A percentile compares a stretch with the other conserved stretches of the same genome.
Evolutionary conservation across 164 flowering plant genomes (phyloP).

Genomic region (Chloranthus sessilifolius): DNA sequence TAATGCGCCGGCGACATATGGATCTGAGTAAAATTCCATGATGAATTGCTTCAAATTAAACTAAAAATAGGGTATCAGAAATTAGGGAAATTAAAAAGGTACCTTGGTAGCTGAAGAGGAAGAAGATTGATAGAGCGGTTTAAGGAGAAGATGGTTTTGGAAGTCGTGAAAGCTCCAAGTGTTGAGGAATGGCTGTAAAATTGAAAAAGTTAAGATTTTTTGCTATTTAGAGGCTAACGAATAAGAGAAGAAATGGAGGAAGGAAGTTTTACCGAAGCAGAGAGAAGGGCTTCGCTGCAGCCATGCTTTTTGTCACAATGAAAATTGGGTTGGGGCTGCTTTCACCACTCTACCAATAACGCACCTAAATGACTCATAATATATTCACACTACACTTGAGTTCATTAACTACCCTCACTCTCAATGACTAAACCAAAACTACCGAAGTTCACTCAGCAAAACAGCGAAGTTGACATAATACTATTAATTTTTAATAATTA

Average conservation of each 20-base stretch:
- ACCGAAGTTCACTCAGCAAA: too few relatives aligned
- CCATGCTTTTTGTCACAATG: constrained; percentile 32
- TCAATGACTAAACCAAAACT: too few relatives aligned
- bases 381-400: too few relatives aligned
- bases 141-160: background rate
- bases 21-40: constrained; percentile 29
- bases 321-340: too few relatives aligned
- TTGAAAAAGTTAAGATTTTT: background rate
- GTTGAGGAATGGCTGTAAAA: constrained; percentile 13
- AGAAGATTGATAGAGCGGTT: constrained; percentile 2
- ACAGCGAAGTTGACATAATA: too few relatives aligned
- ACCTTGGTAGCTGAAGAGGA: constrained; percentile 25
- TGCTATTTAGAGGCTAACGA: background rate
- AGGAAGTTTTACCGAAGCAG: constrained; percentile 22
- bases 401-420: too few relatives aligned
- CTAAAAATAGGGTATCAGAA: background rate
- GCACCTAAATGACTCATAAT: too few relatives aligned
- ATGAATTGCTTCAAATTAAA: background rate
- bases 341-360: too few relatives aligned
- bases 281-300: constrained; percentile 14
- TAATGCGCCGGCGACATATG: constrained; percentile 24
- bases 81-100: background rate
- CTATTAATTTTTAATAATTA: too few relatives aligned
- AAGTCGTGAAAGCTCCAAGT: constrained; percentile 7
- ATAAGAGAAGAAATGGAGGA: background rate